Evolutionary conservation across 176 grass and related monocot genomes (phyloP).

Genomic region (Oryza glumipatula): DNA sequence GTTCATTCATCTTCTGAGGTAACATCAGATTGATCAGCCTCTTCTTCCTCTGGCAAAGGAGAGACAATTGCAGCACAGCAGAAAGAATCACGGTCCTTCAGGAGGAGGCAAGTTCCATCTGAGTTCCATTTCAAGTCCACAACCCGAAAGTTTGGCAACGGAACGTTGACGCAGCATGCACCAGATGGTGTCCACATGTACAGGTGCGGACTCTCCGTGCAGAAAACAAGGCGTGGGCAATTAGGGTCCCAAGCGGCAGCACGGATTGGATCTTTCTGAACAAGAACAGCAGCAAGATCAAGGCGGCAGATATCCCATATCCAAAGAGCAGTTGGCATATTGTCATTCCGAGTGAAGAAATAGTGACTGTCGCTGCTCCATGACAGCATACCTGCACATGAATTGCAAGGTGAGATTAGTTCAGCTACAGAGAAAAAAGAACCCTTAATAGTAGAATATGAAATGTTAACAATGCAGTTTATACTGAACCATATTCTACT

Average conservation of each 20-base stretch:
- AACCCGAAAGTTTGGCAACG: constrained; percentile 65
- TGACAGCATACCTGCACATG: constrained; percentile 70
- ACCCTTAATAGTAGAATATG: no score
- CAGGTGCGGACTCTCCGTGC: constrained; percentile 75
- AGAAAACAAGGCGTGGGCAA: constrained; percentile 62
- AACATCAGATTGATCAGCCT: constrained; percentile 50
- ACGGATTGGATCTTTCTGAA: constrained; percentile 94
- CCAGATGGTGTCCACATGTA: constrained; percentile 88
- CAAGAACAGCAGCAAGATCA: constrained; percentile 79
- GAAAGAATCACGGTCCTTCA: constrained; percentile 84
- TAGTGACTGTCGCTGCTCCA: constrained; percentile 93
- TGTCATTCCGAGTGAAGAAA: constrained; percentile 89
- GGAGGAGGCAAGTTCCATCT: constrained; percentile 69
- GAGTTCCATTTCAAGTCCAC: constrained; percentile 91
- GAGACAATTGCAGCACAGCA: constrained; percentile 78
- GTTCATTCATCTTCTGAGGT: constrained; percentile 65
- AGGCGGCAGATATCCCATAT: constrained; percentile 97
- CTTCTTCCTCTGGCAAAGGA: constrained; percentile 56
- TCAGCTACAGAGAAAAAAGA: no score
- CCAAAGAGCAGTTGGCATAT: constrained; percentile 86
- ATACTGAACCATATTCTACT: constrained; percentile 4
- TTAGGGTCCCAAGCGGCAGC: constrained; percentile 86
- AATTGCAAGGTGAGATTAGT: not conserved
- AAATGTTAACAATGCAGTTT: not conserved
- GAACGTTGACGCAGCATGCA: constrained; percentile 75